Conservation (phyloP, 208 protist genomes). For the Herpetomonas samuelpessoai region DNA sequence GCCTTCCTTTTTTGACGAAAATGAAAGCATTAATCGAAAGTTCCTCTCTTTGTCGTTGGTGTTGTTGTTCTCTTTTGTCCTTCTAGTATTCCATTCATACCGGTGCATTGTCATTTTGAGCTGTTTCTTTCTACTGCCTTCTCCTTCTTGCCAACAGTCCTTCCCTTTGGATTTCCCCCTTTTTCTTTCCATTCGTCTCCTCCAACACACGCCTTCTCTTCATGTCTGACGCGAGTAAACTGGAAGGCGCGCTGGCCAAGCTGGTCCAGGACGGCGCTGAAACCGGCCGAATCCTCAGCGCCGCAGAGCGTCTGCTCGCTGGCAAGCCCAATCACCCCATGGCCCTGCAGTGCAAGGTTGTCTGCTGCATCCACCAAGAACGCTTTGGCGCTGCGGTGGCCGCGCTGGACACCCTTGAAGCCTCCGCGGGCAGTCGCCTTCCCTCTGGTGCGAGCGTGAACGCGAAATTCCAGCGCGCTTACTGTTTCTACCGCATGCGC, state of each 20-base stretch:
- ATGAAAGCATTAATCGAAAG: too few species aligned
- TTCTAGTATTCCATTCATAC: constrained; percentile 16
- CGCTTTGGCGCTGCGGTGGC: constrained; percentile 62
- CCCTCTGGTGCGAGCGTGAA: constrained; percentile 15
- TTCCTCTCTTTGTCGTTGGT: neutral
- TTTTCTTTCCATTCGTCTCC: too few species aligned
- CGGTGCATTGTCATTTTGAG: constrained; percentile 15
- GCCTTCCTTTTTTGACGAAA: too few species aligned
- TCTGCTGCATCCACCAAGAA: constrained; percentile 58
- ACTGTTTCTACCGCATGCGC: constrained; percentile 68
- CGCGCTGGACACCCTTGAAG: constrained; percentile 43
- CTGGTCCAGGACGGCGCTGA: constrained; percentile 40
- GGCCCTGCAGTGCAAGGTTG: constrained; percentile 67
- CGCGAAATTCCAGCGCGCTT: constrained; percentile 64
- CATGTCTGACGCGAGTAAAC: constrained; percentile 66
- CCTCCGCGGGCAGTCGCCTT: neutral
- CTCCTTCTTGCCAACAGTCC: constrained; percentile 5
- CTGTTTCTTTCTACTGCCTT: constrained; percentile 4
- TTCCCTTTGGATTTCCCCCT: too few species aligned
- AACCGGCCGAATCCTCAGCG: constrained; percentile 40
- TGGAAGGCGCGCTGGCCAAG: constrained; percentile 62
- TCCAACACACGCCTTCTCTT: constrained; percentile 11
- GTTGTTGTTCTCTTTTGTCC: neutral
- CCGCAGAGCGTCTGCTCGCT: constrained; percentile 67
- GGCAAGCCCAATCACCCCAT: constrained; percentile 43